Percentiles rank a stretch among this genome's conserved stretches.
Conservation (phyloP, 73 alveolate genomes). For the Paramecium bursaria region DNA sequence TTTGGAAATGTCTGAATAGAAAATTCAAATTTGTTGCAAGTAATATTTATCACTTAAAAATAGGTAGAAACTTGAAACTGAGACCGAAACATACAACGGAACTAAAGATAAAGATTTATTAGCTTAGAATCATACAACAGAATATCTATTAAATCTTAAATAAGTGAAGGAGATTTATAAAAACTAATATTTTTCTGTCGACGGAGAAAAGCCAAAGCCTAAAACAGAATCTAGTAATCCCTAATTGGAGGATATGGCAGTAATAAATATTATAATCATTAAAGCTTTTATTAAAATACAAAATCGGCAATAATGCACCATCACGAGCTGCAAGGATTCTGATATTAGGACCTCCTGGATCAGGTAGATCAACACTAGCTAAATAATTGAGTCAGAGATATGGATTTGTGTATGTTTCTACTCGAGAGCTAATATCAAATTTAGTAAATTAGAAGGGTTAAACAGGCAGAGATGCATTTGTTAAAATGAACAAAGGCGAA, state of each 20-base stretch:
- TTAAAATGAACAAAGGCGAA: conserved; percentile 79
- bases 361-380: conserved; percentile 91
- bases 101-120: conserved; percentile 34
- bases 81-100: conserved; percentile 37
- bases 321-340: conserved; percentile 93
- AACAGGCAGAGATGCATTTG: conserved; percentile 78
- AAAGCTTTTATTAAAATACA: conserved; percentile 74
- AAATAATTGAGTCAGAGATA: conserved; percentile 77
- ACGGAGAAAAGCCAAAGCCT: conserved; percentile 75
- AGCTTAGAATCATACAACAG: conserved; percentile 42
- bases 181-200: conserved; percentile 81
- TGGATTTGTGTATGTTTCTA: conserved; percentile 86
- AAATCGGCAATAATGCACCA: conserved; percentile 85
- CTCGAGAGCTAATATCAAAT: conserved; percentile 79
- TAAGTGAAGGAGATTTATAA: conserved; percentile 87
- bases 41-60: conserved; percentile 5
- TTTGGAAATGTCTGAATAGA: conserved; percentile 70
- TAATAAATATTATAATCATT: conserved; percentile 71
- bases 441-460: conserved; percentile 83
- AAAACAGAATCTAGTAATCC: conserved; percentile 65
- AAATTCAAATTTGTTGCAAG: conserved; percentile 32
- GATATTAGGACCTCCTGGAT: conserved; percentile 96
- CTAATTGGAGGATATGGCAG: conserved; percentile 71
- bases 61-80: background rate
- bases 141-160: conserved; percentile 80